These are phyloP conservation scores for Fusarium haematococcum DNA, from an alignment of 2,329 filamentous ascomycete species.

Conservation along the genomic window DNA sequence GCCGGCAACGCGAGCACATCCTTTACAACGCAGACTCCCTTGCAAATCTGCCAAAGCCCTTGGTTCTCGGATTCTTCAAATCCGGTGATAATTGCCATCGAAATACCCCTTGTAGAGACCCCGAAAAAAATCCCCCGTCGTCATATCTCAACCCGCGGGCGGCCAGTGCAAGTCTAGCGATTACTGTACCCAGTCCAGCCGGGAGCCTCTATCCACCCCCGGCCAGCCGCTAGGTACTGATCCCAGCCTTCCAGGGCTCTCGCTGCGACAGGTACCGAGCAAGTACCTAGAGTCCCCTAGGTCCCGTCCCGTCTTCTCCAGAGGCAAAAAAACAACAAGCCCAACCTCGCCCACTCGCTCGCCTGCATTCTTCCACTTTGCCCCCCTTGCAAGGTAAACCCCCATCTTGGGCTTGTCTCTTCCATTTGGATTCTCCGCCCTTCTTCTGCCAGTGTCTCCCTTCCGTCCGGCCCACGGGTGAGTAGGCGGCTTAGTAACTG, in stretches of 20 bases:
- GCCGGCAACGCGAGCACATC: background rate
- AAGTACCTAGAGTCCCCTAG: slow-evolving; percentile 19
- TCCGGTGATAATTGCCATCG: background rate
- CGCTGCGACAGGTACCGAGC: slow-evolving; percentile 13
- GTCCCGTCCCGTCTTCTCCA: slow-evolving; percentile 1
- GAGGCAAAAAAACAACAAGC: background rate
- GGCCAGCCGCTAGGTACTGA: background rate
- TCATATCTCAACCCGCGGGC: slow-evolving; percentile 6
- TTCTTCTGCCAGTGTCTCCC: slow-evolving; percentile 19
- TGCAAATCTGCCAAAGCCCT: background rate
- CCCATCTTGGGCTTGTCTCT: background rate
- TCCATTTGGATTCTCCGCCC: slow-evolving; percentile 26
- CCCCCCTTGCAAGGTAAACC: slow-evolving; percentile 5
- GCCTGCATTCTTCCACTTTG: background rate
- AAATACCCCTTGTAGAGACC: background rate
- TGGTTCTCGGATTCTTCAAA: background rate
- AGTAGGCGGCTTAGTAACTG: slow-evolving; percentile 1
- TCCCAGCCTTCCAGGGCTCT: slow-evolving; percentile 28
- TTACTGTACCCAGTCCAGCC: slow-evolving; percentile 2
- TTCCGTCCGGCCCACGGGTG: background rate
- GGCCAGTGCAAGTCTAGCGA: slow-evolving; percentile 3
- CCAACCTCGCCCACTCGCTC: background rate
- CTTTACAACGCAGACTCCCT: background rate
- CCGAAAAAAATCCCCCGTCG: slow-evolving; percentile 2
- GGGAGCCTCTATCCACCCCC: slow-evolving; percentile 20